A percentile compares a stretch with the other conserved stretches of the same genome.
phyloP scores from a whole-genome alignment of 2,329 filamentous ascomycete species.

The Sarocladium oryzae region DNA sequence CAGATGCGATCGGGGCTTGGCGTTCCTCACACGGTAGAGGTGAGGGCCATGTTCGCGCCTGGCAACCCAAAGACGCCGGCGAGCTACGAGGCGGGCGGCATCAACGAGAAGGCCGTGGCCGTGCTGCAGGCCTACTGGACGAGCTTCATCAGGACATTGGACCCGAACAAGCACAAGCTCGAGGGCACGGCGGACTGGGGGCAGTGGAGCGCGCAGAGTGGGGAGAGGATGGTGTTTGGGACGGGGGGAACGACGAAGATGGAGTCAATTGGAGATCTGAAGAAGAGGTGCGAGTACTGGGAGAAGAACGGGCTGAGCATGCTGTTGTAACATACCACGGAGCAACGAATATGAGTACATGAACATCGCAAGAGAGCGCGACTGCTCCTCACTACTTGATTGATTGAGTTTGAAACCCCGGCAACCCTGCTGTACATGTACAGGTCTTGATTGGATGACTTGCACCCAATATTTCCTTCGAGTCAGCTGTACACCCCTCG shows the following conservation, averaged over 20 bases:
- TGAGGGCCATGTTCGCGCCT: constrained; percentile 61
- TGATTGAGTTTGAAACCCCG: no score
- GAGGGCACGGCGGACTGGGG: constrained; percentile 32
- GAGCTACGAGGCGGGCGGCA: constrained; percentile 45
- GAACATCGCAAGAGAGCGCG: no score
- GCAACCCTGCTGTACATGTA: no score
- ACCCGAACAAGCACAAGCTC: constrained; percentile 51
- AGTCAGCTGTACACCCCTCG: no score
- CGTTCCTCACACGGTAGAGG: constrained; percentile 61
- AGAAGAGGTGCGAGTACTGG: constrained; percentile 22
- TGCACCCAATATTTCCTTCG: no score
- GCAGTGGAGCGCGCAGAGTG: constrained; percentile 24
- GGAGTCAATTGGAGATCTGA: constrained; percentile 25
- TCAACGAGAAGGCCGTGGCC: constrained; percentile 51
- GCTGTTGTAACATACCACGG: constrained; percentile 11
- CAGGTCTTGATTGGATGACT: no score
- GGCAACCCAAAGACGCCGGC: constrained; percentile 47
- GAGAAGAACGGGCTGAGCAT: constrained; percentile 14
- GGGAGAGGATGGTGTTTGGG: constrained; percentile 33
- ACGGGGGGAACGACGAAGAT: constrained; percentile 31
- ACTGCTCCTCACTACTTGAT: no score
- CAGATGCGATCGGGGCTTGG: constrained; percentile 50
- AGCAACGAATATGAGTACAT: no score
- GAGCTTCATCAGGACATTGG: constrained; percentile 59
- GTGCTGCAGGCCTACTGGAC: constrained; percentile 67